Base-by-base conservation (phyloP, 805 yeast species). In the Nakazawaea pomicola region DNA sequence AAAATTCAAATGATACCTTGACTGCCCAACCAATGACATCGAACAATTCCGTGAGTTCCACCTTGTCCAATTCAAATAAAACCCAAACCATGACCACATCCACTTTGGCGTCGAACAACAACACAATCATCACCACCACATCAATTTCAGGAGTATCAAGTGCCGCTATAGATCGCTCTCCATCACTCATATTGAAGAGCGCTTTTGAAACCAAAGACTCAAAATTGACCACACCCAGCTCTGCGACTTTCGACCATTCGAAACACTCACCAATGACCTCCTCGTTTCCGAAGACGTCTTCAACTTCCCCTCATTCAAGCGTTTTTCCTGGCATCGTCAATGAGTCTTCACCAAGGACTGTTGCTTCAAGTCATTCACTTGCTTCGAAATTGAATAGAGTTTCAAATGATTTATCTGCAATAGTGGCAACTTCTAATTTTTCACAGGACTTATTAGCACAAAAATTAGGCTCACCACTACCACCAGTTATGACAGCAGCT, bases 401-500 rank as follows among this genome's bases (percentile, higher is more conserved):
- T 18, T 41, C 44, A 15, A 41, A 36, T 18, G 40, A 41, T 41
- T 32, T 36, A 12, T 27, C 21, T n/a, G 20, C 36, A 18, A 41
- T 36, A 4, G 40, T 41, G n/a, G 19, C 44, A 11, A 41, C 43
- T 2, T 29, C 43, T 4, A 40, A 40, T 23, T 29, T 15, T 34
- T 29, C 38, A 4, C 43, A 34, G 21, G 43, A 40, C 4, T 23
- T 40, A 15, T 29, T 40, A 20, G 19, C 38, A 4, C 43, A 40
- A 12, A 40, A 40, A 30, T 20, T 40, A 19, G 32, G 29, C 7
- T 16, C 43, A 18, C 43, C 43, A 11, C 28, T 40, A 20, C 43
- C 43, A n/a, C 43, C 43, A 6, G 35, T 40, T 9, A 34, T 35
- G 17, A 40, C 43, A 2, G 20, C 31, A 4, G 43, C 44, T 15